phyloP scores from a whole-genome alignment of 768 basidiomycete genomes.

The Macrolepiota dolichaula region DNA sequence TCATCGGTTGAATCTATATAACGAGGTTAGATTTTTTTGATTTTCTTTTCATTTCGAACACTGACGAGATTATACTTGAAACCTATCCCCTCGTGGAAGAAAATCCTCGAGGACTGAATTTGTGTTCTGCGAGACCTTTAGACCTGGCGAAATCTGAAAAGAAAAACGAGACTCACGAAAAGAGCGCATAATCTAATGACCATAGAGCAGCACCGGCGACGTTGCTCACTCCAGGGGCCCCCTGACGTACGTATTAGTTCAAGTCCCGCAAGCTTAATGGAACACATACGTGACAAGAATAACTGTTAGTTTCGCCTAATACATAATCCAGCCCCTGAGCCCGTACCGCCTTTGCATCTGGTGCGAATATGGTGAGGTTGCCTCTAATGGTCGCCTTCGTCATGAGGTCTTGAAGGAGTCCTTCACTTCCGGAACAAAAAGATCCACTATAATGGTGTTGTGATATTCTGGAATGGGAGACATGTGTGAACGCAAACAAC shows the following conservation, averaged over 20 bases:
- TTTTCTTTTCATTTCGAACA: neutral
- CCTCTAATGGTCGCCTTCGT: conserved; percentile 53
- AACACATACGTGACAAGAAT: conserved; percentile 36
- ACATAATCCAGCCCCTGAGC: conserved; percentile 50
- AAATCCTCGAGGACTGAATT: conserved; percentile 49
- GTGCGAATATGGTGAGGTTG: conserved; percentile 48
- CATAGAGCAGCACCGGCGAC: conserved; percentile 70
- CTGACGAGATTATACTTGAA: conserved; percentile 67
- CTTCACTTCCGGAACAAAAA: conserved; percentile 53
- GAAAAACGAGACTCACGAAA: conserved; percentile 33
- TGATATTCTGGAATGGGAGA: conserved; percentile 40
- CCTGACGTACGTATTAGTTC: conserved; percentile 19
- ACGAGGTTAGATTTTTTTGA: neutral
- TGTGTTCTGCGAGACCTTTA: conserved; percentile 29
- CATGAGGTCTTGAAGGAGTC: conserved; percentile 62
- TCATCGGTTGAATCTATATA: conserved; percentile 58
- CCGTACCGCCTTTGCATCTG: conserved; percentile 52
- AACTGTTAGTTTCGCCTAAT: conserved; percentile 61
- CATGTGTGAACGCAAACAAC: neutral
- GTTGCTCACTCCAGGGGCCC: conserved; percentile 59
- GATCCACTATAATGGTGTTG: conserved; percentile 60
- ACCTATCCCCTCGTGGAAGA: conserved; percentile 67
- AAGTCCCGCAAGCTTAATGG: neutral
- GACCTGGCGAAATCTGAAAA: neutral
- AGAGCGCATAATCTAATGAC: conserved; percentile 63